These are phyloP conservation scores for Tolypocladium album DNA, from an alignment of 2,329 filamentous ascomycete genomes.

Conservation along the genomic window DNA sequence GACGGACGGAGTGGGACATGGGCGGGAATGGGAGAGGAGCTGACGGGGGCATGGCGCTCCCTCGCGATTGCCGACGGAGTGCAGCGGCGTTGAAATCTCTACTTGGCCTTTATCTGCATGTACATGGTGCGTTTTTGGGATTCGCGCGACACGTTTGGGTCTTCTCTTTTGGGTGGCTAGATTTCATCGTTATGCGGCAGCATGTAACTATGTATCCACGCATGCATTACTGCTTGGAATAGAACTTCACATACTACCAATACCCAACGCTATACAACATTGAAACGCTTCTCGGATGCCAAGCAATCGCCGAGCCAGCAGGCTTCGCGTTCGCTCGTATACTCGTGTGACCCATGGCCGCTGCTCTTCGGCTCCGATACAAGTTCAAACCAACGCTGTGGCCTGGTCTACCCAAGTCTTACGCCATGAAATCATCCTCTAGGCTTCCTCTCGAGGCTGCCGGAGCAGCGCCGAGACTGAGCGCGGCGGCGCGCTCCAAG, in stretches of 20 bases:
- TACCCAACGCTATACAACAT: not conserved
- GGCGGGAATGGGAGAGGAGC: no score
- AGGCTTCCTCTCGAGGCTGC: slow-evolving; percentile 14
- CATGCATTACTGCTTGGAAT: not conserved
- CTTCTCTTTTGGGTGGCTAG: not conserved
- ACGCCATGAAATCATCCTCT: slow-evolving; percentile 36
- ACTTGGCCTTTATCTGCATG: not conserved
- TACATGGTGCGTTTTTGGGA: not conserved
- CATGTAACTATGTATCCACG: not conserved
- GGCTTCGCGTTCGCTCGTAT: not conserved
- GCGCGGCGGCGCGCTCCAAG: slow-evolving; percentile 30
- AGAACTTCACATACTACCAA: not conserved
- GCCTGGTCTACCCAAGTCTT: not conserved
- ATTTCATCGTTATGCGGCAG: not conserved
- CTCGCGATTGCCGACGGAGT: not conserved
- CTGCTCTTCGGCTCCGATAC: not conserved
- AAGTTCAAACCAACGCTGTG: no score
- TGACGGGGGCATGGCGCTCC: not conserved
- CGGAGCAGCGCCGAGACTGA: slow-evolving; percentile 22
- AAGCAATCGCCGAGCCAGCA: not conserved
- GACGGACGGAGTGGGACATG: not conserved
- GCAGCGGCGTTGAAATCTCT: not conserved
- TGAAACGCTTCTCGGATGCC: not conserved
- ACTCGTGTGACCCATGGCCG: not conserved
- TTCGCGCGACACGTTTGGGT: not conserved